These are phyloP conservation scores for Cynanchum wilfordii DNA, from an alignment of 257 asterid genomes.

Conservation along the genomic window DNA sequence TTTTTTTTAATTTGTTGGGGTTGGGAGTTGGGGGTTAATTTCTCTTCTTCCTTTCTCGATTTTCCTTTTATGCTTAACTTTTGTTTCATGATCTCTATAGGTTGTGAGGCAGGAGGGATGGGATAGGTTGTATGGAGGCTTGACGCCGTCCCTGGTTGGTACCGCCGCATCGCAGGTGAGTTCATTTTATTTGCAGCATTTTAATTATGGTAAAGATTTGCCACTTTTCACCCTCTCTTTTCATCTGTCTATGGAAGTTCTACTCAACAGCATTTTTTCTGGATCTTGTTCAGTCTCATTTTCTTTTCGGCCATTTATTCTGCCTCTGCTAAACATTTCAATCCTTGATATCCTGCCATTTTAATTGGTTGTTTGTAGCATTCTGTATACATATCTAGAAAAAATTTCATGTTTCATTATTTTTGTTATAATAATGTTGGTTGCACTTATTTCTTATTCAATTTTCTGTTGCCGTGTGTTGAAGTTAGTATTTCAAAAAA, in stretches of 20 bases:
- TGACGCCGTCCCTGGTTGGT: slow-evolving; percentile 85
- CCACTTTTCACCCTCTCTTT: neutral
- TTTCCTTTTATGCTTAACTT: neutral
- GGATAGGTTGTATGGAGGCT: slow-evolving; percentile 83
- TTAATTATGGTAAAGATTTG: neutral
- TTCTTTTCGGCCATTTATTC: neutral
- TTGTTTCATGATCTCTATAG: slow-evolving; percentile 30
- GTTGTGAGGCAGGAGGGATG: slow-evolving; percentile 90
- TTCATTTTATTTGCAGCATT: slow-evolving; percentile 11
- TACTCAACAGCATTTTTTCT: neutral
- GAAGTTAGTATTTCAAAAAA: neutral
- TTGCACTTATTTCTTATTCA: neutral
- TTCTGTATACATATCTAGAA: neutral
- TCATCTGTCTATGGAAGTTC: neutral
- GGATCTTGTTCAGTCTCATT: neutral
- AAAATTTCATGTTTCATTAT: neutral
- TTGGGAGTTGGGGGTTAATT: neutral
- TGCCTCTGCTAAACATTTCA: neutral
- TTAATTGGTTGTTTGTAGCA: neutral
- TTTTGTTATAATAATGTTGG: neutral
- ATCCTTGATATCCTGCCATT: neutral
- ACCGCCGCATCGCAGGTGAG: slow-evolving; percentile 91
- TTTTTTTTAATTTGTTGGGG: too few relatives aligned
- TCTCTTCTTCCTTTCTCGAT: neutral
- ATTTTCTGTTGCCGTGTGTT: neutral